These are phyloP conservation scores for Nicotiana tomentosiformis DNA, from an alignment of 257 asterid genomes.

Conservation along the genomic window DNA sequence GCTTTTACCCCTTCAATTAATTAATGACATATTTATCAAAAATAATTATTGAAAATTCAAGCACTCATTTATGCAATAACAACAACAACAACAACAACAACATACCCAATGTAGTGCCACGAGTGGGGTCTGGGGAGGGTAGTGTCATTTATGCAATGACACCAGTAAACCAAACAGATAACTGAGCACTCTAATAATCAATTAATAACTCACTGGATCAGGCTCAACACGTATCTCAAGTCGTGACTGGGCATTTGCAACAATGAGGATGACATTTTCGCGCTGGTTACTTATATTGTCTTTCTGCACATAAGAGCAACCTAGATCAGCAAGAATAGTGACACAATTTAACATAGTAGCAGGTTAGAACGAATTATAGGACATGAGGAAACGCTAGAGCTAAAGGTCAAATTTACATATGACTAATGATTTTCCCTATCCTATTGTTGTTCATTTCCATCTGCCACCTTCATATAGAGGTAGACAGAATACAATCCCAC, in stretches of 20 bases:
- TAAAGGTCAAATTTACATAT: background rate
- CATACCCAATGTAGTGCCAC: no score
- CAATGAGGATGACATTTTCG: conserved; percentile 75
- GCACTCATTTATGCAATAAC: conserved; percentile 6
- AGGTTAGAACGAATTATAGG: background rate
- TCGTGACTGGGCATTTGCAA: conserved; percentile 87
- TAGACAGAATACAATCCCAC: background rate
- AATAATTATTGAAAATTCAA: background rate
- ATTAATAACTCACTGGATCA: conserved; percentile 61
- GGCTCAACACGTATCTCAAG: conserved; percentile 66
- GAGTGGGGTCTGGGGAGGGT: no score
- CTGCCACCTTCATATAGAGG: background rate
- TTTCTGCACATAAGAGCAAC: conserved; percentile 46
- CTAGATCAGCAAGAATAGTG: background rate
- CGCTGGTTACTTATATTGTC: conserved; percentile 95
- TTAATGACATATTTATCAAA: background rate
- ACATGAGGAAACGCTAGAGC: background rate
- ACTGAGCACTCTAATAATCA: background rate
- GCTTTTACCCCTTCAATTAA: background rate
- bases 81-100: background rate
- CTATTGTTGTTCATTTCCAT: background rate
- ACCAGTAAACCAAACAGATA: background rate
- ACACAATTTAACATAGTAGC: background rate
- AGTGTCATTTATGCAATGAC: background rate
- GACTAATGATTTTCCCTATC: background rate